phyloP scores from a whole-genome alignment of 2,329 filamentous ascomycete species.

The Neonectria coccinea region DNA sequence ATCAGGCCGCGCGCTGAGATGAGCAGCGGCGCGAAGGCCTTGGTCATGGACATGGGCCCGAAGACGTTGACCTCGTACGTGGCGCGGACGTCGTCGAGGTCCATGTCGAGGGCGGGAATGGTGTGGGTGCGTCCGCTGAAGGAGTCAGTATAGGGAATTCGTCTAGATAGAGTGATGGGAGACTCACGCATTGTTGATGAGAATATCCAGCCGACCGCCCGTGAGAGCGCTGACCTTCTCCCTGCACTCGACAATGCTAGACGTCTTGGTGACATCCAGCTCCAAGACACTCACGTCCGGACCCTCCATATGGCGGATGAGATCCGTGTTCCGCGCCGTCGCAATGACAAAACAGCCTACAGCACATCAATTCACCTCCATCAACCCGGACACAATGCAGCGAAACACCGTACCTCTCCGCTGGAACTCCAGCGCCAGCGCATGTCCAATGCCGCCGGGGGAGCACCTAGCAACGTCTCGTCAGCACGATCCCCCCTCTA shows the following conservation, averaged over 20 bases:
- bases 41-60: constrained; percentile 66
- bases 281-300: constrained; percentile 62
- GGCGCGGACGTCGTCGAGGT: constrained; percentile 63
- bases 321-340: constrained; percentile 63
- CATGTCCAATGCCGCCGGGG: constrained; percentile 69
- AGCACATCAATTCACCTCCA: neutral
- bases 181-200: constrained; percentile 69
- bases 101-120: constrained; percentile 64
- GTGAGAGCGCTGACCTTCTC: constrained; percentile 61
- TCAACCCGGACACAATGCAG: neutral
- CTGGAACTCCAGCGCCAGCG: constrained; percentile 65
- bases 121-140: constrained; percentile 64
- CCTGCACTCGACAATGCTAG: constrained; percentile 63
- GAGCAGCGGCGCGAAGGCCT: constrained; percentile 62
- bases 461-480: constrained; percentile 58
- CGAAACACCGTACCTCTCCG: constrained; percentile 54
- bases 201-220: constrained; percentile 66
- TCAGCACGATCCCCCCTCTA: neutral
- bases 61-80: constrained; percentile 70
- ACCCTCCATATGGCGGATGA: constrained; percentile 59
- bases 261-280: constrained; percentile 65
- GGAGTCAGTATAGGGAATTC: neutral
- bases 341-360: constrained; percentile 64
- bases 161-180: neutral
- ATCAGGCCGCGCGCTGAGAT: constrained; percentile 64